phyloP scores from a whole-genome alignment of 306 rosid species.

The Coriaria nepalensis region DNA sequence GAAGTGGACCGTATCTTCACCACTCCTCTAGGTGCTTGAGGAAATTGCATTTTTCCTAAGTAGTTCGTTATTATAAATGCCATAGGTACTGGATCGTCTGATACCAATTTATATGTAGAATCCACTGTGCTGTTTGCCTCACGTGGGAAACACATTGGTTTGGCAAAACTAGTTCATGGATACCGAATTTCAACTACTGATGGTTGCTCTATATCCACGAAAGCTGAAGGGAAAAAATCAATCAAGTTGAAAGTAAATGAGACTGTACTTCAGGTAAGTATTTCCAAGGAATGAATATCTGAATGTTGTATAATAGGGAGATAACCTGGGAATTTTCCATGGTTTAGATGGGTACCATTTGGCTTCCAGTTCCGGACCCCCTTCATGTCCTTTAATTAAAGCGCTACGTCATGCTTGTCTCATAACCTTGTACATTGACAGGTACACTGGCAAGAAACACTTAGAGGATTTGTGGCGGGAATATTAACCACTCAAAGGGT shows the following conservation, averaged over 20 bases:
- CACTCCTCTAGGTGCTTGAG: constrained; percentile 73
- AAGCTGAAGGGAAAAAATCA: constrained; percentile 65
- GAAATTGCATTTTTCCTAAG: constrained; percentile 12
- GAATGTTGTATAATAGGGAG: constrained; percentile 4
- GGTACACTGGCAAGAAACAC: constrained; percentile 99
- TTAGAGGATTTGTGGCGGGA: constrained; percentile 89
- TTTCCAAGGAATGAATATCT: constrained; percentile 1
- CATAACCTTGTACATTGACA: constrained; percentile 21
- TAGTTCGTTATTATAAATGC: constrained; percentile 4
- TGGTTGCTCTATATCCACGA: constrained; percentile 65
- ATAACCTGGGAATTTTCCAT: neutral
- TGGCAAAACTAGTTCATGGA: constrained; percentile 84
- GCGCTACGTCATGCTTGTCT: neutral
- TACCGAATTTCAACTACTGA: constrained; percentile 51
- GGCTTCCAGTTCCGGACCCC: too few species aligned
- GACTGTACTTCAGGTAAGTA: constrained; percentile 82
- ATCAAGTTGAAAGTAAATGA: constrained; percentile 77
- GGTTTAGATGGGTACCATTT: neutral
- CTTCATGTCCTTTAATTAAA: neutral
- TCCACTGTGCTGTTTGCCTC: constrained; percentile 85
- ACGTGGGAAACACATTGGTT: constrained; percentile 77
- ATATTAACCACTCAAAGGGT: constrained; percentile 76
- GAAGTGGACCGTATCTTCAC: constrained; percentile 90
- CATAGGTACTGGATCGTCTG: constrained; percentile 18
- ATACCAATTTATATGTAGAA: constrained; percentile 42